Evolutionary conservation across 306 rosid species (phyloP).

Genomic region (Myrica gale): DNA sequence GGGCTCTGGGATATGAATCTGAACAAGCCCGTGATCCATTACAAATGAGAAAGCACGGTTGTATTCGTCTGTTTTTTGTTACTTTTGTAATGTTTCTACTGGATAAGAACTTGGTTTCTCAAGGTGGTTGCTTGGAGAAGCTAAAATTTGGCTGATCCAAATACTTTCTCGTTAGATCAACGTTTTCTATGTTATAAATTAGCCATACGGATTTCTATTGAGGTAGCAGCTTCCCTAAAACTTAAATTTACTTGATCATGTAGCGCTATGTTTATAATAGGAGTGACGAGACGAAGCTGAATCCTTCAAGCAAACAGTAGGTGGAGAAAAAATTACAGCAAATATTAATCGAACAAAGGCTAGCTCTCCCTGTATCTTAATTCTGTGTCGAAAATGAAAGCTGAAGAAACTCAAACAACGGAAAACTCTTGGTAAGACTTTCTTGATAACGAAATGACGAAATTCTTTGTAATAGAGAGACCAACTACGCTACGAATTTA

Average conservation of each 20-base stretch:
- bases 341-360: too few species aligned
- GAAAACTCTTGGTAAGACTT: neutral
- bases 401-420: neutral
- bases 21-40: constrained; percentile 54
- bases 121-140: neutral
- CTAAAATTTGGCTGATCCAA: neutral
- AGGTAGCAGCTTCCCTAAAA: too few species aligned
- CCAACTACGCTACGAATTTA: neutral
- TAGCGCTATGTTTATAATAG: too few species aligned
- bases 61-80: neutral
- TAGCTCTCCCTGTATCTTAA: too few species aligned
- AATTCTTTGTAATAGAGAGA: neutral
- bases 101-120: neutral
- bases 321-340: too few species aligned
- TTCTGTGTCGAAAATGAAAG: neutral
- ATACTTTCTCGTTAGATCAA: too few species aligned
- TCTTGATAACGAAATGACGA: neutral
- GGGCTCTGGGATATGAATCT: constrained; percentile 57
- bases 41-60: constrained; percentile 29
- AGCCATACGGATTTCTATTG: too few species aligned
- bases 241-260: too few species aligned
- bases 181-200: too few species aligned
- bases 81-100: neutral
- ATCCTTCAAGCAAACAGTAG: too few species aligned
- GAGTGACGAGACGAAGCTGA: too few species aligned